Base-by-base conservation (phyloP, 148 eudicot genomes). In the Rhododendron ovatum region DNA sequence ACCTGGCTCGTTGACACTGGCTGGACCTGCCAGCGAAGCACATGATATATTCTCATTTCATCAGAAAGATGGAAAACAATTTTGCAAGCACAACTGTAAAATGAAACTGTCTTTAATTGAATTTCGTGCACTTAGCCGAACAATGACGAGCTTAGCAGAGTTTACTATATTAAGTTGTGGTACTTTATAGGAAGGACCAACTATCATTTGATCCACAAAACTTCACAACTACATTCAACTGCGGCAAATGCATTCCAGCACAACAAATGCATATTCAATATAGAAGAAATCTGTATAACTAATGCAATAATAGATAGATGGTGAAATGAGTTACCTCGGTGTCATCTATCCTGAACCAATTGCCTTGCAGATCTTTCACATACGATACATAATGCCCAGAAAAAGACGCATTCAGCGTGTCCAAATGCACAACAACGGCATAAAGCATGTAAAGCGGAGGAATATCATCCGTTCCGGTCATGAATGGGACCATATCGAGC, bases 401-500 rank as follows among this genome's bases (percentile, higher is more conserved):
- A 90, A 96, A 96, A 41, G 99, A 95, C 65, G 99, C 98, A 86
- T 95, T 96, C n/a, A 92, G 88, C 4, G 94, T 94, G 92, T 96
- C 99, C 88, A 95, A 88, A 78, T 96, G 99, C 87, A 96, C 98
- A 59, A 96, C 98, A 82, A 95, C 97, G 43, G 92, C 99, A 83
- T 96, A 96, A 45, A 96, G 97, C 90, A 92, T 86, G 91, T 96
- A 96, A 7, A 95, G 94, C 8, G 98, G 99, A 91, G 99, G 98
- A 59, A 90, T 86, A 78, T 96, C 98, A 82, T 92, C 93, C 59
- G 91, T 92, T 85, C 99, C 95, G 7, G 96, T 93, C 99, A 96
- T 96, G 87, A 89, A 96, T 9, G 98, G 99, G 85, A 94, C 86
- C 98, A 96, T 95, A 86, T 96, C 96, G 89, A 96, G 87, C 97